Conservation (phyloP, 2,329 filamentous ascomycete species). For the Xylariaceae sp. region DNA sequence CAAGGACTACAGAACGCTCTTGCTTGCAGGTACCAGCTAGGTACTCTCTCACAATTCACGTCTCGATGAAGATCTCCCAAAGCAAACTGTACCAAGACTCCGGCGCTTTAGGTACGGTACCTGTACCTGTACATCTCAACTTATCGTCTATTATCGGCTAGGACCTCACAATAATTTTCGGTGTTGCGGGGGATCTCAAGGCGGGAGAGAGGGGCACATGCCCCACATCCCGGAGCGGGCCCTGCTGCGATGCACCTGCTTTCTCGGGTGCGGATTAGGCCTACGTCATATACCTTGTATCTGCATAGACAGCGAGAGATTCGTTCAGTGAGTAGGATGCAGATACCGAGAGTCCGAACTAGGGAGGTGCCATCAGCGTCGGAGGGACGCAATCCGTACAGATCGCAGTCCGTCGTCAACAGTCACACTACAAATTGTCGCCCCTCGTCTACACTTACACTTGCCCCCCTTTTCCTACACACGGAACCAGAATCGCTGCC, state of each 20-base stretch:
- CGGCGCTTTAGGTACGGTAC: too few species aligned
- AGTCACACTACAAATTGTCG: neutral
- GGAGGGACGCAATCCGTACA: too few species aligned
- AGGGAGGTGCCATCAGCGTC: too few species aligned
- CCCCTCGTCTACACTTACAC: constrained; percentile 5
- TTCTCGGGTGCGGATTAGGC: too few species aligned
- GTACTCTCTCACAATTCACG: too few species aligned
- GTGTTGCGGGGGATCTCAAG: constrained; percentile 12
- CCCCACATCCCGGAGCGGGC: constrained; percentile 2
- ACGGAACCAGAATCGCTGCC: neutral
- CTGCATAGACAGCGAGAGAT: neutral
- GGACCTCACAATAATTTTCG: neutral
- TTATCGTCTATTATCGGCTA: neutral
- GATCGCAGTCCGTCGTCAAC: neutral
- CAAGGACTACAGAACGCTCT: too few species aligned
- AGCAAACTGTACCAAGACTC: too few species aligned
- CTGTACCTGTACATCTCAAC: neutral
- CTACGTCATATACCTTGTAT: neutral
- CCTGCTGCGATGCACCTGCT: neutral
- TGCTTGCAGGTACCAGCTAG: too few species aligned
- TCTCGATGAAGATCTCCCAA: too few species aligned
- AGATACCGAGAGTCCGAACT: neutral
- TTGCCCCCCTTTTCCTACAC: neutral
- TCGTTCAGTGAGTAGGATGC: neutral
- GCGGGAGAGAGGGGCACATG: constrained; percentile 6